Percentiles rank a stretch among this genome's conserved stretches.
phyloP scores from a whole-genome alignment of 164 flowering plant species.

The Vitis labrusca region DNA sequence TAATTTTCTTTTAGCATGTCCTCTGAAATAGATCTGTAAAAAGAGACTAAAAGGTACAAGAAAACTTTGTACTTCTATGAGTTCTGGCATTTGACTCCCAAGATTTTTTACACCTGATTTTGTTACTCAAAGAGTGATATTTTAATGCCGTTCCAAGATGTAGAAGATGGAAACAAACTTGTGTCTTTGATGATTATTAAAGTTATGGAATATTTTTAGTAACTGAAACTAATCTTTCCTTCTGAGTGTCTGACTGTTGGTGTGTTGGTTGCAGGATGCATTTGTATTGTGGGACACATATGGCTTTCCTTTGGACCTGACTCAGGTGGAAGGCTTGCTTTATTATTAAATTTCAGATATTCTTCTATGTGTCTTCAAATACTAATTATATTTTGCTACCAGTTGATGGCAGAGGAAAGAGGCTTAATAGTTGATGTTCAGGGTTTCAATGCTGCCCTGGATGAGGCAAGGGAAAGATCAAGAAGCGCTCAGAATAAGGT shows the following conservation, averaged over 20 bases:
- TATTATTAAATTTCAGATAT: neutral
- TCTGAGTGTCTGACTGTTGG: neutral
- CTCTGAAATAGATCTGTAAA: no score
- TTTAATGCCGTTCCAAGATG: no score
- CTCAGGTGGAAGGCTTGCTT: conserved; percentile 59
- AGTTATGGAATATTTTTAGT: no score
- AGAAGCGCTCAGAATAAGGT: conserved; percentile 87
- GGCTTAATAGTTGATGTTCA: conserved; percentile 75
- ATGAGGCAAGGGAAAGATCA: conserved; percentile 90
- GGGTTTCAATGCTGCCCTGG: conserved; percentile 80
- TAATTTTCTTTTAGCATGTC: no score
- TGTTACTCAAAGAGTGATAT: no score
- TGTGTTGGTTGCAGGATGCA: conserved; percentile 78
- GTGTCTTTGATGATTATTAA: no score
- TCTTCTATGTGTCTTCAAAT: neutral
- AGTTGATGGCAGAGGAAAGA: conserved; percentile 99
- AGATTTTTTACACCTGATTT: no score
- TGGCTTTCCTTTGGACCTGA: conserved; percentile 96
- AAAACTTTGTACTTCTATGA: no score
- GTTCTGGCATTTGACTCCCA: no score
- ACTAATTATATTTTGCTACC: conserved; percentile 5
- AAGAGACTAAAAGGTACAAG: no score
- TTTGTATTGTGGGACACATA: conserved; percentile 98
- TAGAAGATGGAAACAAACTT: no score
- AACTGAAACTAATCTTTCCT: no score